Conservation (phyloP, 805 yeast genomes). For the Wickerhamomyces rabaulensis region DNA sequence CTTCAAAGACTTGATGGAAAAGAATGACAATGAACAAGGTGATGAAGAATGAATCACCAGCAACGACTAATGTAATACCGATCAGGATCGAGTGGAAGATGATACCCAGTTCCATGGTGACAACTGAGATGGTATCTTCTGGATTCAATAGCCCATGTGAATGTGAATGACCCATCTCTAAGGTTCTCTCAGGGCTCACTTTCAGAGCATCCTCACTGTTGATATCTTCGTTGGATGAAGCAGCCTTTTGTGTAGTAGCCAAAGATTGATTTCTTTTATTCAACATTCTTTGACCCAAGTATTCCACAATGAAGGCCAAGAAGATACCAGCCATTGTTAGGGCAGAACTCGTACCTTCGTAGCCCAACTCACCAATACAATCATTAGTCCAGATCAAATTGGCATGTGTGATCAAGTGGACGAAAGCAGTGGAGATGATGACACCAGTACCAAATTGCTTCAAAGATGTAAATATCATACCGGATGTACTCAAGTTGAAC, state of each 20-base stretch:
- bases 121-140: slow-evolving; percentile 25
- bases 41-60: slow-evolving; percentile 63
- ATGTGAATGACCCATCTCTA: background rate
- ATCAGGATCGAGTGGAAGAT: slow-evolving; percentile 76
- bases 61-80: slow-evolving; percentile 68
- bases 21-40: slow-evolving; percentile 59
- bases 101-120: slow-evolving; percentile 68
- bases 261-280: slow-evolving; percentile 1
- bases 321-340: slow-evolving; percentile 18
- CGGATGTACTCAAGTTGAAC: slow-evolving; percentile 6
- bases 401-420: slow-evolving; percentile 17
- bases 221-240: background rate
- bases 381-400: slow-evolving; percentile 14
- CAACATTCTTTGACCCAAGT: slow-evolving; percentile 8
- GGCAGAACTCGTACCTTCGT: slow-evolving; percentile 15
- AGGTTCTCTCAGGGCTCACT: background rate
- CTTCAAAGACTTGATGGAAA: slow-evolving; percentile 78
- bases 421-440: slow-evolving; percentile 18
- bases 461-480: slow-evolving; percentile 8
- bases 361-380: slow-evolving; percentile 13
- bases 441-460: slow-evolving; percentile 20
- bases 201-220: background rate
- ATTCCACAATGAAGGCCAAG: slow-evolving; percentile 14
- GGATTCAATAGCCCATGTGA: slow-evolving; percentile 4
- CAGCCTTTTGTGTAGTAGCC: background rate